Evolutionary conservation across 495 filamentous ascomycete genomes (phyloP), one percentile per base, ranked within the genome.

Genomic region (Neurospora intermedia): DNA sequence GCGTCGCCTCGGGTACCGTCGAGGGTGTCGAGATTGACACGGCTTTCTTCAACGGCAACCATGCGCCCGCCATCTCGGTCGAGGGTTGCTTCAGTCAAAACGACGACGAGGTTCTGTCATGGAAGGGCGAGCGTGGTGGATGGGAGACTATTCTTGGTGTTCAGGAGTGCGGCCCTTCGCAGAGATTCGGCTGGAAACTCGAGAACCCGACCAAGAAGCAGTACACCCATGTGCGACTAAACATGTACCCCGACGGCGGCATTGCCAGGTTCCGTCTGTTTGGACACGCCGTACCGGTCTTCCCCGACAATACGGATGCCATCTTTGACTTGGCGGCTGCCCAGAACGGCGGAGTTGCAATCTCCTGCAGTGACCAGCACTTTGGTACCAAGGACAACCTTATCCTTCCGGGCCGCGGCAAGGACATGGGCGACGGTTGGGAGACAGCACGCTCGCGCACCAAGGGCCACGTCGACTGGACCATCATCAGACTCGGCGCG

Each of bases 391-490:
- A 90, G 79, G 89, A 91, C 73, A 97, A 98, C 80, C 81, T 97
- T 66, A 87, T 97, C 16, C 84, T 97, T 15, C 94, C 94, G 4
- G 94, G 94, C 3, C 86, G 94, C 38, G 94, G 94, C 8, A 89
- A 91, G 78, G 91, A 98, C 81, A 97, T 97, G 94, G 92, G 94
- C 41, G 94, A 97, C 80, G 94, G 94, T 4, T 98, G 94, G 94
- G 94, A 98, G 82, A 98, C 94, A 13, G 90, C 91, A 71, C 87
- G 94, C 45, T 93, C 91, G 41, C 83, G 94, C 35, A 89, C 86
- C 31, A 88, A 89, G 76, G 91, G 88, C 13, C 94, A 98, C 81
- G 84, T 92, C 23, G 94, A 98, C 82, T 97, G 94, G 94, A 87
- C 90, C 11, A 90, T 97, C 74, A 86, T 96, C 70, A 87, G 87